phyloP scores from a whole-genome alignment of 2,329 filamentous ascomycete genomes.

The Claviceps quebecensis region DNA sequence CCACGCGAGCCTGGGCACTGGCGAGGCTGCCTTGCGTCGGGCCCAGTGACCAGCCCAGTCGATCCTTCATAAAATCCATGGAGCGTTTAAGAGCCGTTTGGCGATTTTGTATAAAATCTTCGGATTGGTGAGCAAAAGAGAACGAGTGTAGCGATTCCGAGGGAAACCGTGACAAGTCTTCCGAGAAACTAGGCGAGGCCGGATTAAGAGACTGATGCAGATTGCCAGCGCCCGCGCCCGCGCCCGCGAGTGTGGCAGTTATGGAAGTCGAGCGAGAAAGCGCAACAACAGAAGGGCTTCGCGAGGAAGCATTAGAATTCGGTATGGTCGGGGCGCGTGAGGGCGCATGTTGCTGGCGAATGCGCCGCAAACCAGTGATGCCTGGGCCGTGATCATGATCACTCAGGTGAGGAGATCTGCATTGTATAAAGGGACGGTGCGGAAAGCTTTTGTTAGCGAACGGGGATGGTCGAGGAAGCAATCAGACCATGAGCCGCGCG shows the following conservation, averaged over 20 bases:
- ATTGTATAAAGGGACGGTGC: not conserved
- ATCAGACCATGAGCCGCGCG: slow-evolving; percentile 13
- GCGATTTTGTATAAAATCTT: slow-evolving; percentile 79
- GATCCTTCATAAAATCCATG: slow-evolving; percentile 92
- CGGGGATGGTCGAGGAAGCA: not conserved
- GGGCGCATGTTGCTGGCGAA: slow-evolving; percentile 66
- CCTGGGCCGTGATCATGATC: slow-evolving; percentile 83
- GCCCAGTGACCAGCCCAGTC: slow-evolving; percentile 59
- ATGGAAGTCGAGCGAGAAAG: slow-evolving; percentile 59
- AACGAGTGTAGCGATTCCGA: slow-evolving; percentile 96
- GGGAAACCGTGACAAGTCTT: slow-evolving; percentile 85
- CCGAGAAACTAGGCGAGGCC: slow-evolving; percentile 61
- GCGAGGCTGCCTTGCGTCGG: slow-evolving; percentile 61
- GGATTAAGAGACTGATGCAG: slow-evolving; percentile 46
- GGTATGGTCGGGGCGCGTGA: slow-evolving; percentile 51
- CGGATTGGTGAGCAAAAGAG: slow-evolving; percentile 90
- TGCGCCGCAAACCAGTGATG: slow-evolving; percentile 76
- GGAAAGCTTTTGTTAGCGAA: not conserved
- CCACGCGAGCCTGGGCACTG: slow-evolving; percentile 68
- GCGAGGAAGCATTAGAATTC: slow-evolving; percentile 46
- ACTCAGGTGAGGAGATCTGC: slow-evolving; percentile 65
- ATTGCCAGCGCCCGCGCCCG: slow-evolving; percentile 31
- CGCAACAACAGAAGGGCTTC: slow-evolving; percentile 40
- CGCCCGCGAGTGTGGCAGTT: slow-evolving; percentile 44
- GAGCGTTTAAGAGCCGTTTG: slow-evolving; percentile 89